Evolutionary conservation across 257 asterid genomes (phyloP).

Genomic region (Gentiana macrophylla): DNA sequence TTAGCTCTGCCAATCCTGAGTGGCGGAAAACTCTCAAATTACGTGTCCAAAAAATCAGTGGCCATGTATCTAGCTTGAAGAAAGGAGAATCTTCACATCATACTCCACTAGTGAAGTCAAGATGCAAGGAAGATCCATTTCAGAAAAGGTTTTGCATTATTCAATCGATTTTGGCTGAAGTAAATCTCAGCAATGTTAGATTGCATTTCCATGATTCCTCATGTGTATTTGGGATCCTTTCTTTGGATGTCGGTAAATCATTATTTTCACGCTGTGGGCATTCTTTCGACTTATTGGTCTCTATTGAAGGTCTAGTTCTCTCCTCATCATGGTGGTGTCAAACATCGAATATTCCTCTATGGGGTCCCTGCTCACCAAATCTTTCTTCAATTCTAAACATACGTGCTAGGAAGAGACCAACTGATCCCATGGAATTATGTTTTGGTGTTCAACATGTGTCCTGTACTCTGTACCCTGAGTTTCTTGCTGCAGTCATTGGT

Average conservation of each 20-base stretch:
- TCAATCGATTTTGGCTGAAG: constrained; percentile 26
- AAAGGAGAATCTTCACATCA: constrained; percentile 19
- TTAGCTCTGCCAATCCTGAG: constrained; percentile 25
- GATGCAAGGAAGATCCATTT: constrained; percentile 18
- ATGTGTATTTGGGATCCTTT: constrained; percentile 51
- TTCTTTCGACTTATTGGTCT: constrained; percentile 48
- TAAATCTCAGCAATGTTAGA: constrained; percentile 35
- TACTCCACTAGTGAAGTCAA: constrained; percentile 15
- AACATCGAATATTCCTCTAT: constrained; percentile 38
- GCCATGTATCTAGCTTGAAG: constrained; percentile 13
- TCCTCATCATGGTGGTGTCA: constrained; percentile 64
- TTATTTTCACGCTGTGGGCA: constrained; percentile 30
- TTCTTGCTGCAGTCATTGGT: constrained; percentile 64
- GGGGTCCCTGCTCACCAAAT: constrained; percentile 65
- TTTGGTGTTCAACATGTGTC: constrained; percentile 63
- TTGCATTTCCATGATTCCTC: constrained; percentile 85
- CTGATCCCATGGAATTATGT: constrained; percentile 28
- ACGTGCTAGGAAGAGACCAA: constrained; percentile 42
- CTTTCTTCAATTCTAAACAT: constrained; percentile 55
- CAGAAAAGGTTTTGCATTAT: constrained; percentile 12
- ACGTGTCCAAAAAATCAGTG: constrained; percentile 22
- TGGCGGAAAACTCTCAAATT: constrained; percentile 31
- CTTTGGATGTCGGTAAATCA: constrained; percentile 45
- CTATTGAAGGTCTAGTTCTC: constrained; percentile 56
- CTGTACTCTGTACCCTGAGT: constrained; percentile 70